phyloP scores from a whole-genome alignment of 306 rosid genomes.

The Carpinus viminea region DNA sequence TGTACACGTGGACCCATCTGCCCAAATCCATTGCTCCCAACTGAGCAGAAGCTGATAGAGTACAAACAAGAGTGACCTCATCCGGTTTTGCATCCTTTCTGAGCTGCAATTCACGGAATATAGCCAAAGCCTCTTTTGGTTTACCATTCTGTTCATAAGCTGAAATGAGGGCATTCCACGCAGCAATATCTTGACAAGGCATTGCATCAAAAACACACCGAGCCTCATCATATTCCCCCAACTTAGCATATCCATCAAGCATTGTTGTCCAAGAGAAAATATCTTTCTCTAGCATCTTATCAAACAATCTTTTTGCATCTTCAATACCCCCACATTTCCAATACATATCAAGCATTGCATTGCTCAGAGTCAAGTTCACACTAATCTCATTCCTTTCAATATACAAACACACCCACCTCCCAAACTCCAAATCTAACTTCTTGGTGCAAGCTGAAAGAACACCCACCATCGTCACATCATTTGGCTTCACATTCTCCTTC shows the following conservation, averaged over 20 bases:
- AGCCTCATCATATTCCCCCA: conserved; percentile 51
- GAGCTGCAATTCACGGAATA: conserved; percentile 52
- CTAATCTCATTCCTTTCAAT: conserved; percentile 41
- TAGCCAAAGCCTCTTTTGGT: conserved; percentile 63
- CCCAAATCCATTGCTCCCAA: conserved; percentile 68
- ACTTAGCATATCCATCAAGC: conserved; percentile 64
- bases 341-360: conserved; percentile 70
- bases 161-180: conserved; percentile 63
- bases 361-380: conserved; percentile 53
- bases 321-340: conserved; percentile 53
- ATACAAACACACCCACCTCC: conserved; percentile 60
- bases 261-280: conserved; percentile 68
- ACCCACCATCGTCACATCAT: conserved; percentile 58
- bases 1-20: conserved; percentile 52
- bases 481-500: conserved; percentile 47
- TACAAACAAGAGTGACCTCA: conserved; percentile 56
- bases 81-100: conserved; percentile 49
- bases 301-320: conserved; percentile 52
- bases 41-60: conserved; percentile 64
- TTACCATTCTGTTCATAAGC: conserved; percentile 62
- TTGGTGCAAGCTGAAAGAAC: conserved; percentile 58
- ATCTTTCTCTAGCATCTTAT: conserved; percentile 61
- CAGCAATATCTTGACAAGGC: conserved; percentile 56
- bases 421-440: conserved; percentile 58
- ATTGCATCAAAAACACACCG: conserved; percentile 37